Conservation (phyloP, 768 basidiomycete genomes). For the Termitomyces sp. region DNA sequence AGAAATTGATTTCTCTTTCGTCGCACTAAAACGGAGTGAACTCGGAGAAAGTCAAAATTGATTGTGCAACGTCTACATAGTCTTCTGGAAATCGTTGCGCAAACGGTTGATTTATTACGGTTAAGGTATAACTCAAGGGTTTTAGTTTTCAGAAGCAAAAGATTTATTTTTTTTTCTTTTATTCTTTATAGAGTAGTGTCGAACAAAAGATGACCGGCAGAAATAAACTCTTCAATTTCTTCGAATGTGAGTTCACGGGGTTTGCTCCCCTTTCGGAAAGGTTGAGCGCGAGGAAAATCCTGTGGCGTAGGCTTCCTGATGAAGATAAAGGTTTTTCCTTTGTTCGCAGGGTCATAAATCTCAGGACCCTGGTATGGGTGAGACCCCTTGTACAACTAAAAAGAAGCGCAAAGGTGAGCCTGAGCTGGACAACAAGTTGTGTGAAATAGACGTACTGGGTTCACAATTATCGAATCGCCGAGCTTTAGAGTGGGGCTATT, state of each 20-base stretch:
- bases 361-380: slow-evolving; percentile 3
- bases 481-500: slow-evolving; percentile 1
- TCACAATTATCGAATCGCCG: background rate
- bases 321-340: background rate
- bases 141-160: background rate
- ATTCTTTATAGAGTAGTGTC: background rate
- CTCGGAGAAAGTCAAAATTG: too few relatives aligned
- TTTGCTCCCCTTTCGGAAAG: background rate
- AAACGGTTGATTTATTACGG: too few relatives aligned
- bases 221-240: slow-evolving; percentile 1
- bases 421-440: accelerated
- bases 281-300: background rate
- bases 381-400: background rate
- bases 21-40: too few relatives aligned
- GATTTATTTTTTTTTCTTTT: background rate
- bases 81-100: too few relatives aligned
- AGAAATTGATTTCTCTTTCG: background rate
- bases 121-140: background rate
- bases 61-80: too few relatives aligned
- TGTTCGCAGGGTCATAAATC: background rate
- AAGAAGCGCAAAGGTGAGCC: background rate
- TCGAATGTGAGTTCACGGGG: background rate
- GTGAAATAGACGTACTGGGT: background rate
- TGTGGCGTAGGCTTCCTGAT: background rate
- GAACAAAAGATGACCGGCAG: background rate